phyloP scores from a whole-genome alignment of 2,329 filamentous ascomycete species.

The Clarireedia paspali region DNA sequence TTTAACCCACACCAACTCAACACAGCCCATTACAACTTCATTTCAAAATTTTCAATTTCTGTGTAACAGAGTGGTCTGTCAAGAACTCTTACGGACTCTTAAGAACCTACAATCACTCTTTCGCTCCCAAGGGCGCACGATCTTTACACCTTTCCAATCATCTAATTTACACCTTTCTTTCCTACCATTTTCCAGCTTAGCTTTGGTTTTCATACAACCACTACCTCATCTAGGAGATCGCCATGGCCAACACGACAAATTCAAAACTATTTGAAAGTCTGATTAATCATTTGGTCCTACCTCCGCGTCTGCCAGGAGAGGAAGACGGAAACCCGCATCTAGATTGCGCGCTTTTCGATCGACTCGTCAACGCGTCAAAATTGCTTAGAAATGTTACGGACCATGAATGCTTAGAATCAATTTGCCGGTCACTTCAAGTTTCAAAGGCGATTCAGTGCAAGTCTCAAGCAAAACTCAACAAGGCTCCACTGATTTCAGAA shows the following conservation, averaged over 20 bases:
- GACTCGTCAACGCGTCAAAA: conserved; percentile 8
- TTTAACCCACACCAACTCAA: too few relatives aligned
- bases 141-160: too few relatives aligned
- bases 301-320: conserved; percentile 15
- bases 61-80: too few relatives aligned
- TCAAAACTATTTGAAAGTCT: conserved; percentile 11
- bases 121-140: too few relatives aligned
- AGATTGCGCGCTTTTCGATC: conserved; percentile 6
- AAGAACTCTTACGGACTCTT: too few relatives aligned
- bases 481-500: conserved; percentile 21
- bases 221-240: neutral
- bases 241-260: neutral
- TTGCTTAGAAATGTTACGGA: neutral
- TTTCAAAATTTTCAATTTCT: too few relatives aligned
- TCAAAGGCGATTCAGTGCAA: conserved; percentile 10
- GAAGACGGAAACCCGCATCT: conserved; percentile 14
- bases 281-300: conserved; percentile 18
- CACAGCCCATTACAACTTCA: too few relatives aligned
- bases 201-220: too few relatives aligned
- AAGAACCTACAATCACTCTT: too few relatives aligned
- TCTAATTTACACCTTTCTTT: too few relatives aligned
- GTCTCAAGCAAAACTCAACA: conserved; percentile 13
- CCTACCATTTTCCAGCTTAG: too few relatives aligned
- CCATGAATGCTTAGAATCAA: neutral
- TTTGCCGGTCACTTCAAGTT: conserved; percentile 12